Conservation (phyloP, 495 filamentous ascomycete genomes). For the Trypethelium eluteriae region DNA sequence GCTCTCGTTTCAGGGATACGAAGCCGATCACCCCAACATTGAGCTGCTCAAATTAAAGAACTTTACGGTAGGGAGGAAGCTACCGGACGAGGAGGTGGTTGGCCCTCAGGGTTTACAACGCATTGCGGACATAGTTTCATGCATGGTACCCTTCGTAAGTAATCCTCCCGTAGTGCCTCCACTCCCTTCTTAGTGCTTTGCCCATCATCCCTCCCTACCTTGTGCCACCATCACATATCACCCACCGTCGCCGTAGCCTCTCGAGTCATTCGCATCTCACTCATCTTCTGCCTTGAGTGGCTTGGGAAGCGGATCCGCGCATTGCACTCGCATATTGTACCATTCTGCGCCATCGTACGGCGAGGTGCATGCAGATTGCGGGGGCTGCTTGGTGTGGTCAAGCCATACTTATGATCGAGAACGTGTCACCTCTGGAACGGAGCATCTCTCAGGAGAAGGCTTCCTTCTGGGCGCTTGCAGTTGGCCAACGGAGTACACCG, state of each 20-base stretch:
- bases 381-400: too few species aligned
- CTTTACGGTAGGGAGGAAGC: conserved; percentile 59
- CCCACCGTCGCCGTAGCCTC: not conserved
- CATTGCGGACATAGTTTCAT: conserved; percentile 29
- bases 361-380: not conserved
- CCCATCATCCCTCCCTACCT: not conserved
- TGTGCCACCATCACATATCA: not conserved
- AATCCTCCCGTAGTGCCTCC: not conserved
- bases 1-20: conserved; percentile 53
- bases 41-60: conserved; percentile 67
- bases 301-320: not conserved
- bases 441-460: too few species aligned
- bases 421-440: too few species aligned
- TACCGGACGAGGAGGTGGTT: conserved; percentile 46
- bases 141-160: conserved; percentile 40
- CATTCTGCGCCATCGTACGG: not conserved
- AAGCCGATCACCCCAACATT: conserved; percentile 63
- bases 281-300: not conserved
- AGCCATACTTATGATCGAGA: too few species aligned
- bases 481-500: not conserved
- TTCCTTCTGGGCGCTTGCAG: too few species aligned
- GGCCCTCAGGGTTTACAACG: conserved; percentile 30
- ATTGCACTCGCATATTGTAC: not conserved
- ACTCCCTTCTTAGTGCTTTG: not conserved
- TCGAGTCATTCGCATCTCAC: conserved; percentile 9